Percentiles rank a stretch among this genome's conserved stretches.
These are phyloP conservation scores for Lathyrus tuberosus DNA, from an alignment of 306 rosid genomes.

Conservation along the genomic window DNA sequence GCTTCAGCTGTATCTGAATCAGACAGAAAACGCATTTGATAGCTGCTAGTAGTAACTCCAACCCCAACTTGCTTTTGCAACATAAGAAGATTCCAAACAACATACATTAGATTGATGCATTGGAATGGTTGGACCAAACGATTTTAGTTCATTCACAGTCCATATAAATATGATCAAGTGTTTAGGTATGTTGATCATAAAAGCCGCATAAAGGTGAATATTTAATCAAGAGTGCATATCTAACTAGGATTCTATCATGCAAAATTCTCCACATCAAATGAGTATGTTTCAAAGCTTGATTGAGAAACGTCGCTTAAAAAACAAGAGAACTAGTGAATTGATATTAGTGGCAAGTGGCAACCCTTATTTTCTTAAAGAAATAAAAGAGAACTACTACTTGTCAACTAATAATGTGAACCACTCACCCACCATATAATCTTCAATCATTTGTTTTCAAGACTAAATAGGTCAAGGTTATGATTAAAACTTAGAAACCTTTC, in stretches of 20 bases:
- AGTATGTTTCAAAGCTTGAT: background rate
- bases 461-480: slow-evolving; percentile 37
- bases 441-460: slow-evolving; percentile 50
- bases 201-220: no score
- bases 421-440: slow-evolving; percentile 34
- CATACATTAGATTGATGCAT: no score
- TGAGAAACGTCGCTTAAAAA: background rate
- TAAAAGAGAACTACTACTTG: slow-evolving; percentile 14
- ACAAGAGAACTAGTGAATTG: background rate
- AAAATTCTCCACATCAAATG: background rate
- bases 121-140: no score
- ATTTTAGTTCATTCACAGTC: background rate
- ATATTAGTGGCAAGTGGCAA: background rate
- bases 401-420: slow-evolving; percentile 46
- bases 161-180: background rate
- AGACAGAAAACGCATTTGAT: no score
- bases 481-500: slow-evolving; percentile 34
- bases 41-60: no score
- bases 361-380: background rate
- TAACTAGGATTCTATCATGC: background rate
- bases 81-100: no score
- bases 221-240: background rate
- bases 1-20: no score
- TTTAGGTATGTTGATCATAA: background rate
- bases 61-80: no score